phyloP scores from a whole-genome alignment of 2,329 filamentous ascomycete genomes.

The Colletotrichum orbiculare region DNA sequence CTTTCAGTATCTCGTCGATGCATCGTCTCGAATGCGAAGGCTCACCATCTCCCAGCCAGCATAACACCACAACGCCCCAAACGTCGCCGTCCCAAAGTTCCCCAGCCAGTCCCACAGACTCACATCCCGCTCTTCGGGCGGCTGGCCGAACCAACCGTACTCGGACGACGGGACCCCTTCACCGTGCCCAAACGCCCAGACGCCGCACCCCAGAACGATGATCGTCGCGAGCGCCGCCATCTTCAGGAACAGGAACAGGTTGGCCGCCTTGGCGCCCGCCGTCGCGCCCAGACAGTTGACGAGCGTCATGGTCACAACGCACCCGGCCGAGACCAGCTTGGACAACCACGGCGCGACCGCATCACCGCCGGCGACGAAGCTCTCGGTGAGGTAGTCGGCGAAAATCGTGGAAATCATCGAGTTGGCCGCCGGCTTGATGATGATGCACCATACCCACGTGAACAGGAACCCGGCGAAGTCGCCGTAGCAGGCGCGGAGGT shows the following conservation, averaged over 20 bases:
- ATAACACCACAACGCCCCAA: slow-evolving; percentile 56
- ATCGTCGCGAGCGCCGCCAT: slow-evolving; percentile 34
- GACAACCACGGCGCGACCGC: slow-evolving; percentile 41
- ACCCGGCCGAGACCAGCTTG: slow-evolving; percentile 51
- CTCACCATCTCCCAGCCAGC: slow-evolving; percentile 58
- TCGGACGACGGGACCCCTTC: slow-evolving; percentile 49
- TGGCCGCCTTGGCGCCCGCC: slow-evolving; percentile 51
- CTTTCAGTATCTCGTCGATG: slow-evolving; percentile 5
- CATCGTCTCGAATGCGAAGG: slow-evolving; percentile 37
- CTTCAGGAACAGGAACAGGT: slow-evolving; percentile 53
- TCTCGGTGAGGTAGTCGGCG: slow-evolving; percentile 51
- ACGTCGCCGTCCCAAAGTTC: slow-evolving; percentile 52
- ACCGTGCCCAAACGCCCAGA: slow-evolving; percentile 46
- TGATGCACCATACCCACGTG: slow-evolving; percentile 56
- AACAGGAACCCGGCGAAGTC: slow-evolving; percentile 55
- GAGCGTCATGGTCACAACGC: slow-evolving; percentile 51
- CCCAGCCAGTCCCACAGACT: slow-evolving; percentile 51
- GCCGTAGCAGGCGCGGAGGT: slow-evolving; percentile 54
- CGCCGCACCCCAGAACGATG: slow-evolving; percentile 39
- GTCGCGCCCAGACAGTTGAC: slow-evolving; percentile 56
- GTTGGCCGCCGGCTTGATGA: slow-evolving; percentile 56
- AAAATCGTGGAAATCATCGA: slow-evolving; percentile 57
- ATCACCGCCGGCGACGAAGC: slow-evolving; percentile 41
- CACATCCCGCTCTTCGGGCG: slow-evolving; percentile 31
- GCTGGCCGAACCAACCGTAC: slow-evolving; percentile 44